These are phyloP conservation scores for Melocanna baccifera DNA, from an alignment of 176 grass and related monocot genomes.

Conservation along the genomic window DNA sequence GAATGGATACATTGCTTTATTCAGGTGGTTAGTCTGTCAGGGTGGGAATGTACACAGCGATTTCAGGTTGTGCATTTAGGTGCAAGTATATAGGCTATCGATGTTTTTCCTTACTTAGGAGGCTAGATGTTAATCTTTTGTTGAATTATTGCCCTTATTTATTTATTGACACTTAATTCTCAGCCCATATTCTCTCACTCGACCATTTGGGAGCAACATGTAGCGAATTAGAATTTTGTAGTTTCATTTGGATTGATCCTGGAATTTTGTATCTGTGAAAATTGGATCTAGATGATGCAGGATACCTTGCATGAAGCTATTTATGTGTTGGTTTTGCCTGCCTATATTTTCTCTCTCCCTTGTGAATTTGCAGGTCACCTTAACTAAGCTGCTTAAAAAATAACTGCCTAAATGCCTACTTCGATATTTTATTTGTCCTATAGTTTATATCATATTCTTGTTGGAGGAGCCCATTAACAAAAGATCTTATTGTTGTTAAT, in stretches of 20 bases:
- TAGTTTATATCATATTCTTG: neutral
- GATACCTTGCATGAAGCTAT: slow-evolving; percentile 2
- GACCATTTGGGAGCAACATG: neutral
- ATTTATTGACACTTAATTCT: neutral
- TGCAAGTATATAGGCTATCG: neutral
- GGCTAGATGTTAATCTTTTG: neutral
- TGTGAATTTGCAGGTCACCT: slow-evolving; percentile 42
- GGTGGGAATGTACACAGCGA: neutral
- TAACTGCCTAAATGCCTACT: neutral
- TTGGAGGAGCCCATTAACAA: neutral
- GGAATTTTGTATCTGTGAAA: neutral
- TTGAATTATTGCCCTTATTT: neutral
- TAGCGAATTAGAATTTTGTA: neutral
- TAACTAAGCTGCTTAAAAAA: slow-evolving; percentile 22
- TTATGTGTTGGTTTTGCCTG: slow-evolving; percentile 12
- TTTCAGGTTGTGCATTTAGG: neutral
- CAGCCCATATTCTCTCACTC: neutral
- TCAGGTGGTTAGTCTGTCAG: slow-evolving; percentile 4
- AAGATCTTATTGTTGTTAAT: neutral
- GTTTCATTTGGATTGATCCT: neutral
- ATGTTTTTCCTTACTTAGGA: neutral
- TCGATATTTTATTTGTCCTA: slow-evolving; percentile 1
- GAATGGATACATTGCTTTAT: slow-evolving; percentile 18
- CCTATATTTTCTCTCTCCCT: neutral
- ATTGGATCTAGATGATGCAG: slow-evolving; percentile 14